Evolutionary conservation across 306 rosid species (phyloP), one percentile per base, ranked within the genome.

Genomic region (Gynostemma pentaphyllum): DNA sequence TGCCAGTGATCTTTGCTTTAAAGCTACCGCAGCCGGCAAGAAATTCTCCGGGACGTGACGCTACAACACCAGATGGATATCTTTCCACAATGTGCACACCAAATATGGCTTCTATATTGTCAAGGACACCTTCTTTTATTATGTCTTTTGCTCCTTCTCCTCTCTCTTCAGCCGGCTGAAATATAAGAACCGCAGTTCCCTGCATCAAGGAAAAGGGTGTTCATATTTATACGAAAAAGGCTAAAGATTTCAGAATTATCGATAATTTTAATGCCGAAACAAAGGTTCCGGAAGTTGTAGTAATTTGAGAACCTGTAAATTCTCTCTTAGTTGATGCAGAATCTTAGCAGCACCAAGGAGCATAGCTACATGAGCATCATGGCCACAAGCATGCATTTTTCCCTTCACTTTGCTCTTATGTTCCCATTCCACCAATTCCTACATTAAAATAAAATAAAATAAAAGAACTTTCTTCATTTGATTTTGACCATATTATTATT

Each of bases 21-120:
- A 90, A 90, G 96, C 97, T 80, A 68, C 97, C 97, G 69, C 94
- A 90, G 27, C 97, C 97, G 0, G 97, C 97, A 34, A 90, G 85
- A 75, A 90, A 87, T 14, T 85, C 88, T 23, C 87, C 86, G 0
- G 96, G 96, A 39, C 94, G 72, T 2, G 88, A 82, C 13, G 94
- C 90, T 44, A 85, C 84, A 9, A 80, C 80, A 2, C 97, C 96
- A 1, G 56, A 36, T 1, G 88, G 89, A 72, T 76, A 84, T 26
- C 9, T 6, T 14, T 45, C 12, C 72, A 13, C 74, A 7, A 85
- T 21, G 62, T 90, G 97, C 73, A 90, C 2, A 7, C 89, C 96
- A 16, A 90, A 79, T 62, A 90, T 71, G 62, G 92, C 96, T 39
- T 78, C 97, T n/a, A 90, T 85, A 52, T 82, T 75, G 30, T 87